Conservation (phyloP, 2,329 filamentous ascomycete species). For the Thelonectria rubi region DNA sequence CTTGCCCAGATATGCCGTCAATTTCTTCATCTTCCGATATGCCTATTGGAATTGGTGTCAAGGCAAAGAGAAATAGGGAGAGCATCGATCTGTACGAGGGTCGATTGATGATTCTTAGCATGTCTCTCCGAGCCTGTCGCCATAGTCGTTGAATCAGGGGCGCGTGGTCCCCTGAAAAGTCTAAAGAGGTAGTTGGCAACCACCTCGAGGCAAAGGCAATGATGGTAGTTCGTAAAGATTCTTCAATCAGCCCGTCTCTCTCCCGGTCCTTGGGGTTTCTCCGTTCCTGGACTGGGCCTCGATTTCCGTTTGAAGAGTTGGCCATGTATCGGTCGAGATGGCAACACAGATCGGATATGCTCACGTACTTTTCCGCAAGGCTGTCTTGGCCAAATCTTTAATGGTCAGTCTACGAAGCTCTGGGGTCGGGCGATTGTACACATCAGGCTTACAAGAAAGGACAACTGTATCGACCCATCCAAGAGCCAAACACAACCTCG, state of each 20-base stretch:
- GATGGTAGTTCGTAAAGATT: conserved; percentile 42
- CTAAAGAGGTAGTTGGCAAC: conserved; percentile 38
- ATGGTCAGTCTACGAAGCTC: conserved; percentile 11
- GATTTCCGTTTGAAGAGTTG: conserved; percentile 31
- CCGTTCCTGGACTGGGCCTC: neutral
- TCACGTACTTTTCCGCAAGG: conserved; percentile 44
- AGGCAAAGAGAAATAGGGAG: conserved; percentile 50
- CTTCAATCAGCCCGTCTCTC: conserved; percentile 35
- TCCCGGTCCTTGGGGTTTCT: conserved; percentile 26
- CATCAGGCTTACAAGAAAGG: conserved; percentile 49
- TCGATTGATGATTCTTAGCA: conserved; percentile 52
- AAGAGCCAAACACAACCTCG: conserved; percentile 53
- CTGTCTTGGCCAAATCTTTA: conserved; percentile 38
- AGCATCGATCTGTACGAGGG: conserved; percentile 53
- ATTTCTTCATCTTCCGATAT: conserved; percentile 53
- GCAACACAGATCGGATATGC: conserved; percentile 43
- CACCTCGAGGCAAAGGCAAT: conserved; percentile 44
- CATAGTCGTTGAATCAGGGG: conserved; percentile 42
- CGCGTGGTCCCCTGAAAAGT: conserved; percentile 10
- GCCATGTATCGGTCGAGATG: conserved; percentile 49
- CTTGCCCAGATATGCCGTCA: conserved; percentile 51
- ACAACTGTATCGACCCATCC: conserved; percentile 53
- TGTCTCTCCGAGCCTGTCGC: conserved; percentile 49
- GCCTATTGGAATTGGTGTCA: conserved; percentile 51
- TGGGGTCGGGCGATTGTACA: neutral